Base-by-base conservation (phyloP, 768 basidiomycete genomes). In the Melanogaster broomeanus region DNA sequence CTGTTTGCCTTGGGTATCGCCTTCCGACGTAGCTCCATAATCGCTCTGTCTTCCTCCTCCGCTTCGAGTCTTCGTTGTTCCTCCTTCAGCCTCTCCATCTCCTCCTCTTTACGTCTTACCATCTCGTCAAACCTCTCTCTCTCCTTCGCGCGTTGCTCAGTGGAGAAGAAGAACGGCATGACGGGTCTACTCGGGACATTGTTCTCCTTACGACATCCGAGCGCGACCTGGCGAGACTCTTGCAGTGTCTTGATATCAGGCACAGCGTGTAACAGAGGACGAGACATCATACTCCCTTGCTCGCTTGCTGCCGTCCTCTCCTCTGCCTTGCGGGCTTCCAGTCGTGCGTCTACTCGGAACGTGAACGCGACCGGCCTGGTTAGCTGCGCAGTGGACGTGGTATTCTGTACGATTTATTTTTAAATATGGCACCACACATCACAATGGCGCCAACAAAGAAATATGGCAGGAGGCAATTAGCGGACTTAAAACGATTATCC, bases 1-100 rank as follows among this genome's bases (percentile, higher is more conserved):
- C 80, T 81, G 63, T 89, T 77, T 41, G 88, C 88, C 66, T 75
- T 81, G 21, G 85, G 84, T 41, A 90, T 71, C 16, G 85, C 78
- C 57, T 73, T 77, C 73, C 75, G 80, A 64, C 88, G 72, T 61
- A 87, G 53, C 71, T 84, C 86, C 63, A 65, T 75, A 52, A 87
- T 64, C 70, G 82, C 83, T 65, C 66, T 68, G 67, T 81, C 84
- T 68, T 88, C 85, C 59, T 79, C 74, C 61, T 75, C 74, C 61
- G 76, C 81, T 60, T 72, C 66, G 60, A 72, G 72, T 62, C 67
- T 68, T 54, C 77, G 71, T 57, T 65, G 67, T 60, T 76, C 75
- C 61, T 84, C 84, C 59, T 68, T 69, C 51, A 68, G 66, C 46
- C 65, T 66, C 64, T 80, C 73, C 45, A 76, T 64, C 60, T 82